Base-by-base conservation (phyloP, 176 grass and related monocot genomes). In the Lolium perenne region DNA sequence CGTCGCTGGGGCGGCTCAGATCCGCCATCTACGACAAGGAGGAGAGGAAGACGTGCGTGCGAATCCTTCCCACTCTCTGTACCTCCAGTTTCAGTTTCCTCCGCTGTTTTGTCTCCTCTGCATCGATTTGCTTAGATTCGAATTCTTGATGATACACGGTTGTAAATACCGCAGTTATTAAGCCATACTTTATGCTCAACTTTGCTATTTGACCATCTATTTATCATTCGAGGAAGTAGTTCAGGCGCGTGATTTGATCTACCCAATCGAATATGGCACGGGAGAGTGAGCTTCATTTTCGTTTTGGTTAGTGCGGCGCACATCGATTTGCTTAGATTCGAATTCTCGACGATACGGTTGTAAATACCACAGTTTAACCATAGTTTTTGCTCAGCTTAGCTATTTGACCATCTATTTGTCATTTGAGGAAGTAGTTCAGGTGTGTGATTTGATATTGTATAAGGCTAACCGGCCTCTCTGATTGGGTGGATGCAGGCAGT, bases 1-100 rank as follows among this genome's bases (percentile, higher is more conserved):
- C 95, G 61, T 94, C 94, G 41, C 86, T 97, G 35, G 90, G 90
- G 55, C 83, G 80, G 68, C 80, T 97, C 64, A 97, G 89, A 61
- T 92, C 95, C 25, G 46, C 88, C 26, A 89, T 97, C 56, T 94
- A 86, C 41, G 92, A 92, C 13, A 78, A 56, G 83, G 92, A 94
- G 83, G 92, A 94, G 92, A 92, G 50, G 77, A 97, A 86, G 83
- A 91, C 88, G 95, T 92, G 85, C 35, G 75, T 71, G 8, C 54
- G 21, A 25, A 64, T 35, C 69, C 25, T 25, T 7, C 1, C 32
- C 3, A 21, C 8, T 83, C 17, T n/a, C 47, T 69, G 4, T 62
- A 45, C 65, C 26, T 67, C 43, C 16, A 71, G 40, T 12, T 22
- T 50, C 7, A 53, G 10, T 80, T 50, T 40, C 38, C 14, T 32